Conservation (phyloP, 371 early-diverging fungal genomes). For the Synchytrium microbalum region DNA sequence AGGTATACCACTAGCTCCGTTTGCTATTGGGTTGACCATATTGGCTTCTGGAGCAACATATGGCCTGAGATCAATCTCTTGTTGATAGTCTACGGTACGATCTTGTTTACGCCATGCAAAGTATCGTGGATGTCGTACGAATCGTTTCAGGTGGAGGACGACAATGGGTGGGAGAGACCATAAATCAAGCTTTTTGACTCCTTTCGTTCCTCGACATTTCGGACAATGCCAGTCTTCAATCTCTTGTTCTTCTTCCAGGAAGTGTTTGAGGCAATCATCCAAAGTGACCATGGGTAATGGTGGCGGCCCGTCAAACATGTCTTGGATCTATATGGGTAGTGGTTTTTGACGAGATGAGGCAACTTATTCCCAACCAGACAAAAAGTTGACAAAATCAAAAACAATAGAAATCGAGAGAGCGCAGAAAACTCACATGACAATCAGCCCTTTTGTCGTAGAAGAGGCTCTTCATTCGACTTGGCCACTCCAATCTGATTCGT, state of each 20-base stretch:
- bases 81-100: neutral
- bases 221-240: constrained; percentile 8
- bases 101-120: neutral
- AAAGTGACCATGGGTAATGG: neutral
- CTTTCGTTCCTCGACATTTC: constrained; percentile 3
- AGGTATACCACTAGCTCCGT: too few relatives aligned
- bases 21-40: neutral
- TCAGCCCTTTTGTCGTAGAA: constrained; percentile 1
- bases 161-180: constrained; percentile 7
- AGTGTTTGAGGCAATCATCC: constrained; percentile 6
- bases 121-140: constrained; percentile 6
- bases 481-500: neutral
- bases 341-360: neutral
- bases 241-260: constrained; percentile 7
- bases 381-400: neutral
- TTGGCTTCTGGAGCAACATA: neutral
- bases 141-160: constrained; percentile 7
- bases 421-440: neutral
- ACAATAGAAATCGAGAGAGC: neutral
- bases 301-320: neutral
- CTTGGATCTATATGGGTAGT: neutral
- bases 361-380: neutral
- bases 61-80: neutral
- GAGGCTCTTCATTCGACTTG: neutral
- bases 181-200: constrained; percentile 11